A percentile compares a stretch with the other conserved stretches of the same genome.
phyloP scores from a whole-genome alignment of 495 filamentous ascomycete genomes.

The Daldinia childiae region DNA sequence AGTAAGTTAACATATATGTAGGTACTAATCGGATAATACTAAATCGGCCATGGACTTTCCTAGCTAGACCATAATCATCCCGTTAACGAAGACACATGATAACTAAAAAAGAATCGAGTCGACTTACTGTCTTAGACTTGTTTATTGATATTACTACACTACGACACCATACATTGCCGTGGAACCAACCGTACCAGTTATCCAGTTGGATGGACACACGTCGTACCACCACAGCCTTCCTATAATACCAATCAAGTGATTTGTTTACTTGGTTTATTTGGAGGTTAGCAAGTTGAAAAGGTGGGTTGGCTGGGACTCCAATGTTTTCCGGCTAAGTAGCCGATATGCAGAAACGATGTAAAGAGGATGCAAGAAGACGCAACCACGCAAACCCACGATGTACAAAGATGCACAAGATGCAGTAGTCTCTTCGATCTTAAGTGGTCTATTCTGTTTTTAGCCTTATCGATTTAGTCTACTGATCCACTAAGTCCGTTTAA shows the following conservation, averaged over 20 bases:
- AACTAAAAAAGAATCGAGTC: background rate
- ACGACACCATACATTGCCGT: constrained; percentile 18
- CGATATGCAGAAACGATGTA: constrained; percentile 6
- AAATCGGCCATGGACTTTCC: constrained; percentile 24
- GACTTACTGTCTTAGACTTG: constrained; percentile 18
- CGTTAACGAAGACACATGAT: constrained; percentile 5
- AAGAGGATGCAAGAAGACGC: constrained; percentile 13
- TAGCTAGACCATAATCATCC: constrained; percentile 1
- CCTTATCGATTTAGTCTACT: constrained; percentile 17
- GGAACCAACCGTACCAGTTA: constrained; percentile 2
- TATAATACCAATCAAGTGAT: constrained; percentile 19
- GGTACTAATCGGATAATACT: background rate
- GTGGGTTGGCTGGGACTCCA: constrained; percentile 11
- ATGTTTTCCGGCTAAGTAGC: constrained; percentile 6
- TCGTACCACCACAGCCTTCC: constrained; percentile 26
- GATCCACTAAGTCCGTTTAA: constrained; percentile 1
- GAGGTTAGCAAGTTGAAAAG: background rate
- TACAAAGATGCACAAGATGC: constrained; percentile 36
- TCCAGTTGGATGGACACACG: constrained; percentile 36
- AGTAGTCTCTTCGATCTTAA: constrained; percentile 32
- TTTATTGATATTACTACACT: constrained; percentile 39
- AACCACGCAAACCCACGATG: constrained; percentile 1
- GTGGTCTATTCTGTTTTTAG: constrained; percentile 24
- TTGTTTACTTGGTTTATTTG: constrained; percentile 16
- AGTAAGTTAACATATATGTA: constrained; percentile 15